phyloP scores from a whole-genome alignment of 176 grass and related monocot species.

The barley (Hordeum vulgare) region MorexV3_pseudomolecules_assembly NC_058521.1:584888624-584889123 shows the following conservation, averaged over 20 bases:
- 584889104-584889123: neutral
- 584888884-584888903: conserved; percentile 31
- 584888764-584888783: neutral
- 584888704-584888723: no score
- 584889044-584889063: neutral
- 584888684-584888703: no score
- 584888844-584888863: neutral
- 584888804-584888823: conserved; percentile 24
- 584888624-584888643: neutral
- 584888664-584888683: no score
- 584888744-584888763: no score
- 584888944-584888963: conserved; percentile 12
- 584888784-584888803: neutral
- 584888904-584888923: conserved; percentile 30
- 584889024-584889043: neutral
- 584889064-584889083: neutral
- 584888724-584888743: no score
- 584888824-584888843: conserved; percentile 8
- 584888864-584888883: conserved; percentile 14
- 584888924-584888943: conserved; percentile 11
- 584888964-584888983: neutral
- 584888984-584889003: neutral
- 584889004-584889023: neutral
- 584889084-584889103: neutral
- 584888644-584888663: no score